phyloP scores from a whole-genome alignment of 1,284 basidiomycete genomes.

The Ganoderma meredithae region DNA sequence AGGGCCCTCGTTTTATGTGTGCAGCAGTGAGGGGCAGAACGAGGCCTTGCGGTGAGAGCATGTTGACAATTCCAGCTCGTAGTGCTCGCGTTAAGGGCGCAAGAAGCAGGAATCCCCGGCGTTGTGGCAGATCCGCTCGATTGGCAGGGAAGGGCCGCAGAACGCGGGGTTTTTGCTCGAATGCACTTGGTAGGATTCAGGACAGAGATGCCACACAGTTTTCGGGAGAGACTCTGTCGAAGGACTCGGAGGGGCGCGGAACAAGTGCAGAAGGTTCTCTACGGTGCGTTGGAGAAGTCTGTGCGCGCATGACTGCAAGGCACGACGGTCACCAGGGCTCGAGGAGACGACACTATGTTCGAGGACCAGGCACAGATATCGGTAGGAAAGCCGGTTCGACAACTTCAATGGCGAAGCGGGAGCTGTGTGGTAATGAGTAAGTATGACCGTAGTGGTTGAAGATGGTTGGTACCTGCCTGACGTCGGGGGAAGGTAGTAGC shows the following conservation, averaged over 20 bases:
- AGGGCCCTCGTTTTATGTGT: neutral
- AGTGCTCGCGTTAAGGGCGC: neutral
- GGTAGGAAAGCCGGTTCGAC: neutral
- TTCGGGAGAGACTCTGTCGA: neutral
- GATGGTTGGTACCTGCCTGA: neutral
- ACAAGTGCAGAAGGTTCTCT: neutral
- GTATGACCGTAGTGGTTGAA: neutral
- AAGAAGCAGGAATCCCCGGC: neutral
- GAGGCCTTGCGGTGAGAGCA: neutral
- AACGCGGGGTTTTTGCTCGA: neutral
- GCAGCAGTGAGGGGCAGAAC: neutral
- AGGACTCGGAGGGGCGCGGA: neutral
- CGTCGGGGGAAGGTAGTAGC: neutral
- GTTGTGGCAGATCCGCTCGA: constrained; percentile 2
- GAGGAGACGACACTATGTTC: neutral
- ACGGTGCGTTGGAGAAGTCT: neutral
- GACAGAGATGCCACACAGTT: neutral
- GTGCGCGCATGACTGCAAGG: neutral
- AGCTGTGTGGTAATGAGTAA: neutral
- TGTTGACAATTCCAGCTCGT: neutral
- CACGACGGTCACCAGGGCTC: neutral
- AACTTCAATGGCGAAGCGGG: neutral
- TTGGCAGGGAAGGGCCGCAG: neutral
- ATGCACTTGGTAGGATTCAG: neutral
- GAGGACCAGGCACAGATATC: neutral